Percentiles rank a stretch among this genome's conserved stretches.
phyloP scores from a whole-genome alignment of 371 early-diverging fungal genomes.

The Mucor circinelloides region DNA sequence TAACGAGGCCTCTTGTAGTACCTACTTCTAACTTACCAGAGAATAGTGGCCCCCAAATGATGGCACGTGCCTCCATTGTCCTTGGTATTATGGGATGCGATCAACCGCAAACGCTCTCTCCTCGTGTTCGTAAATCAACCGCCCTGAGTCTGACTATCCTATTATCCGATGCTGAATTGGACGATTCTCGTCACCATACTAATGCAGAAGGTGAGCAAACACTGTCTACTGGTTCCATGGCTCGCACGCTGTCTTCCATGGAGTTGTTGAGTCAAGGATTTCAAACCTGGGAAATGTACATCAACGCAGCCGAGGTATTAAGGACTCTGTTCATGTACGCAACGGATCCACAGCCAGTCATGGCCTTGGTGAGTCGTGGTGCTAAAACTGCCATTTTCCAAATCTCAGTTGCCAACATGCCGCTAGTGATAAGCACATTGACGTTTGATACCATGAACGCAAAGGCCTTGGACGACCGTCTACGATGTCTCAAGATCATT shows the following conservation, averaged over 20 bases:
- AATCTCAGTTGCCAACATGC: conserved; percentile 70
- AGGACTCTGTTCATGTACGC: conserved; percentile 68
- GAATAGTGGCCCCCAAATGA: conserved; percentile 57
- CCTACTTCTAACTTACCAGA: conserved; percentile 57
- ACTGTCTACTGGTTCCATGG: conserved; percentile 59
- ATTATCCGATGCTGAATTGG: conserved; percentile 48
- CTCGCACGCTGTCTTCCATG: conserved; percentile 69
- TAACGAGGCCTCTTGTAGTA: conserved; percentile 36
- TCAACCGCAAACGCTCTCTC: conserved; percentile 52
- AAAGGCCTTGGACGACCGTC: conserved; percentile 58
- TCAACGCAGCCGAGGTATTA: conserved; percentile 73
- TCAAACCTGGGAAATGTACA: conserved; percentile 75
- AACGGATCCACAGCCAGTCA: conserved; percentile 40
- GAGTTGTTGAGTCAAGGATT: conserved; percentile 82
- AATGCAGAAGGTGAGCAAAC: conserved; percentile 5
- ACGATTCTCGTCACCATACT: conserved; percentile 19
- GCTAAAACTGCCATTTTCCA: conserved; percentile 77
- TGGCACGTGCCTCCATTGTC: conserved; percentile 75
- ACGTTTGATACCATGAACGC: conserved; percentile 78
- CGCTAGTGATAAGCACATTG: conserved; percentile 73
- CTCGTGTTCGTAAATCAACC: conserved; percentile 54
- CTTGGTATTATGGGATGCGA: conserved; percentile 74
- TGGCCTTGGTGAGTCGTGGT: conserved; percentile 47
- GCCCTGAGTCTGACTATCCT: conserved; percentile 63
- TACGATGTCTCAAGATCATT: conserved; percentile 67